Base-by-base conservation (phyloP, 2,329 filamentous ascomycete genomes). In the Diaporthe eres region DNA sequence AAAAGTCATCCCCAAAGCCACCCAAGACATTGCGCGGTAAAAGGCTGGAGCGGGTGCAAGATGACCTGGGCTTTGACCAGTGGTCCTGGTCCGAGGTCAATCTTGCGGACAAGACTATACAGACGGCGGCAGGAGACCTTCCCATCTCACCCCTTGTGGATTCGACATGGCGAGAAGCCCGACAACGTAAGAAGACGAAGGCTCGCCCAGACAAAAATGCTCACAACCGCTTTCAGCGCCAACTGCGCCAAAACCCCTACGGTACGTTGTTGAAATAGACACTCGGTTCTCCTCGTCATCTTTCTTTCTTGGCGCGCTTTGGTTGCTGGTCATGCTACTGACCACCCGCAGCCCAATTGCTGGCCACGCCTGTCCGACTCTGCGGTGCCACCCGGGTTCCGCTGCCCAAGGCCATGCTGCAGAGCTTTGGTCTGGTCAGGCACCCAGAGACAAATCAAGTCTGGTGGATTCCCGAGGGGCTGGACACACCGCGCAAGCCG, bases 361-460 rank as follows among this genome's bases (percentile, higher is more conserved):
- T 95, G 31, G 89, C 90, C 42, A 89, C 89, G 0, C 90, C 91
- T 0, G 74, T 92, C 31, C 91, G 94, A 72, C 79, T 82, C 74
- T 94, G 92, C 79, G 80, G 82, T 31, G 80, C 88, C 44, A 91
- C 91, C 1, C 77, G 79, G 0, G 80, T 82, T 0, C 80, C 80
- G 1, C 82, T 94, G 9, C 94, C 94, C 1, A 83, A 82, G 19
- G 91, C 88, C 79, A 93, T 95, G 80, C 84, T 94, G 6, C 89
- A 93, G 73, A 86, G 90, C 44, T 92, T 95, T 76, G 87, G 88
- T 39, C 80, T 91, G 2, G 84, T 91, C 17, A 80, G 84, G 1
- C 88, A 93, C 74, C 92, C 92, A 0, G 83, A 86, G 13, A 90
- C 89, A 0, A 80, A 82, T 0, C 79, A 84, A 2, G 85, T 88